Evolutionary conservation across 305 asterid species (phyloP).

Genomic region (Solanum aculeatissimum): DNA sequence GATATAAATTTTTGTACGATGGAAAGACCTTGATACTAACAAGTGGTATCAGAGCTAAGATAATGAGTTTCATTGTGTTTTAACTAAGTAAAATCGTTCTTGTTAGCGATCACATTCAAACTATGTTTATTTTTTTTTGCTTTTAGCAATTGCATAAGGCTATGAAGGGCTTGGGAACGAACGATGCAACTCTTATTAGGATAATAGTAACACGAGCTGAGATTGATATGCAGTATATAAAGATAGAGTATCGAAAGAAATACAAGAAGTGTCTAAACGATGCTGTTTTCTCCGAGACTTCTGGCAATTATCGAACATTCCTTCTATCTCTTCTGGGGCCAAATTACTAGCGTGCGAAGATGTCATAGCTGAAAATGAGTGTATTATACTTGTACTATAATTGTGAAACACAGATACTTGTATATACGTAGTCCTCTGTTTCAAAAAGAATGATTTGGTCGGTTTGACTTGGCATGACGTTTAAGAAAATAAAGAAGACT

Average conservation of each 20-base stretch:
- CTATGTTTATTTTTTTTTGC: neutral
- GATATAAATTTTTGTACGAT: neutral
- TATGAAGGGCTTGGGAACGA: constrained; percentile 90
- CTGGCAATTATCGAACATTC: constrained; percentile 56
- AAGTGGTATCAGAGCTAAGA: neutral
- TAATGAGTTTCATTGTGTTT: neutral
- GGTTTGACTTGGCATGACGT: too few species aligned
- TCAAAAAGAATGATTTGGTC: too few species aligned
- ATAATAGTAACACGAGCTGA: constrained; percentile 77
- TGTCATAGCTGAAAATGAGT: neutral
- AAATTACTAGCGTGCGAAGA: neutral
- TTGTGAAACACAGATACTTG: too few species aligned
- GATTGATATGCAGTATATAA: constrained; percentile 80
- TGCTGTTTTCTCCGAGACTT: constrained; percentile 61
- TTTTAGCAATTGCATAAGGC: constrained; percentile 58
- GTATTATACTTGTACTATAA: neutral
- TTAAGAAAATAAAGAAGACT: too few species aligned
- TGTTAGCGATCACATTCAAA: neutral
- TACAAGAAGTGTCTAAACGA: constrained; percentile 60
- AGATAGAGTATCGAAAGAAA: constrained; percentile 70
- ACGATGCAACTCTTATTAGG: constrained; percentile 58
- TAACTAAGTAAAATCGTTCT: neutral
- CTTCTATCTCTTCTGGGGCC: constrained; percentile 73
- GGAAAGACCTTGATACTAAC: neutral
- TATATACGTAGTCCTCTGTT: too few species aligned